These are phyloP conservation scores for Tetracentron sinense DNA, from an alignment of 164 flowering plant genomes.

Conservation along the genomic window DNA sequence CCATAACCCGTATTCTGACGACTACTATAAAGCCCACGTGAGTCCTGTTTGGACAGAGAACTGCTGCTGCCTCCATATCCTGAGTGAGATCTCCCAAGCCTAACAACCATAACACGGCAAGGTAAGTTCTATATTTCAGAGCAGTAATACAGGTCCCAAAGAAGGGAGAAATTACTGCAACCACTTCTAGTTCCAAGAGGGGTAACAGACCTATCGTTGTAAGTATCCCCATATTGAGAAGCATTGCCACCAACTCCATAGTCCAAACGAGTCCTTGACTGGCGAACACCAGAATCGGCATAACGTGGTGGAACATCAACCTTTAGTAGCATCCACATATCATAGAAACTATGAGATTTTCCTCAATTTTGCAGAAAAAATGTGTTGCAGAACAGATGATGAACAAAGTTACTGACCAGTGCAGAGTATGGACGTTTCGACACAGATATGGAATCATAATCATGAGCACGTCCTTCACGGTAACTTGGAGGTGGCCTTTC, in stretches of 20 bases:
- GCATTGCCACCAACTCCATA: constrained; percentile 56
- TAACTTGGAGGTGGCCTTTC: constrained; percentile 83
- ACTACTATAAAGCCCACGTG: constrained; percentile 65
- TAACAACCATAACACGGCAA: constrained; percentile 16
- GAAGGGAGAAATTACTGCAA: background rate
- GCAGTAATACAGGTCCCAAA: background rate
- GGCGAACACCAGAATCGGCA: constrained; percentile 69
- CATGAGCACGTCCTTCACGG: constrained; percentile 70
- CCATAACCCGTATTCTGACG: constrained; percentile 76
- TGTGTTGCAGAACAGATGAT: background rate
- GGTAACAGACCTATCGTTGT: constrained; percentile 60
- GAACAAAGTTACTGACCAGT: constrained; percentile 44
- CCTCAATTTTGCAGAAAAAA: background rate
- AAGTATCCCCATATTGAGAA: constrained; percentile 75
- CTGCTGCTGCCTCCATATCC: constrained; percentile 73
- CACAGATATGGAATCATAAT: constrained; percentile 78
- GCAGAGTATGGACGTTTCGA: constrained; percentile 83
- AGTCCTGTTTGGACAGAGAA: constrained; percentile 64
- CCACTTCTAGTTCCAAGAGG: background rate
- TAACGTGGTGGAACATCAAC: constrained; percentile 87
- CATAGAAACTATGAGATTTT: background rate
- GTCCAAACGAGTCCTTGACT: constrained; percentile 87
- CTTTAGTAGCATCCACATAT: constrained; percentile 25
- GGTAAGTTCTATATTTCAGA: background rate
- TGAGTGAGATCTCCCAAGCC: constrained; percentile 68